Percentiles rank a stretch among this genome's conserved stretches.
Evolutionary conservation across 495 filamentous ascomycete species (phyloP).

Genomic region (Pseudoneurospora amorphoporcata): DNA sequence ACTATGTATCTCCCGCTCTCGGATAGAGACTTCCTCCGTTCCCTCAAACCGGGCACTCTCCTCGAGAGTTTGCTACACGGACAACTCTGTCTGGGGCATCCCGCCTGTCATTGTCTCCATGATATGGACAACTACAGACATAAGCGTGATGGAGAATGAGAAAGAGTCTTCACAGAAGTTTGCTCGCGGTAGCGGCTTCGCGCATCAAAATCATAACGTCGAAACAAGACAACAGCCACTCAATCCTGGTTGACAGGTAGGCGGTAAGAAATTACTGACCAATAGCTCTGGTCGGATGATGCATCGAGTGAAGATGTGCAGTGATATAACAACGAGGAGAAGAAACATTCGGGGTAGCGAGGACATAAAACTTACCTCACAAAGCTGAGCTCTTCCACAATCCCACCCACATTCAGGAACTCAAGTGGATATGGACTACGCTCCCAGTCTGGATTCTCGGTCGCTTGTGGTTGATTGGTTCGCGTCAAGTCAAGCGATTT

Average conservation of each 20-base stretch:
- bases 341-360: background rate
- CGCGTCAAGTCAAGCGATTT: constrained; percentile 23
- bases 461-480: constrained; percentile 23
- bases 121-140: background rate
- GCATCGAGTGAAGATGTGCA: background rate
- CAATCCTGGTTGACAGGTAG: background rate
- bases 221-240: background rate
- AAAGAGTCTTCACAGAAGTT: background rate
- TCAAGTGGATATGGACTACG: constrained; percentile 18
- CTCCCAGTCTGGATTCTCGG: constrained; percentile 34
- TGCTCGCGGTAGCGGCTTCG: background rate
- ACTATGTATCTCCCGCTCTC: background rate
- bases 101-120: background rate
- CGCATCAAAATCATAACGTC: background rate
- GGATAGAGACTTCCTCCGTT: background rate
- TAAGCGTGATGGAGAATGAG: background rate
- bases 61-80: background rate
- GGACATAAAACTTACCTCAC: constrained; percentile 29
- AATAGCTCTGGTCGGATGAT: background rate
- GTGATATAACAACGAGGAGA: background rate
- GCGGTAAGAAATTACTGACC: background rate
- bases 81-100: background rate
- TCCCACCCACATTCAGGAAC: constrained; percentile 28
- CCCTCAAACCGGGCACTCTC: background rate
- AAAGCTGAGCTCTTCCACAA: constrained; percentile 38